Conservation (phyloP, 1,284 basidiomycete genomes). For the Ustilago shanxiensis region DNA sequence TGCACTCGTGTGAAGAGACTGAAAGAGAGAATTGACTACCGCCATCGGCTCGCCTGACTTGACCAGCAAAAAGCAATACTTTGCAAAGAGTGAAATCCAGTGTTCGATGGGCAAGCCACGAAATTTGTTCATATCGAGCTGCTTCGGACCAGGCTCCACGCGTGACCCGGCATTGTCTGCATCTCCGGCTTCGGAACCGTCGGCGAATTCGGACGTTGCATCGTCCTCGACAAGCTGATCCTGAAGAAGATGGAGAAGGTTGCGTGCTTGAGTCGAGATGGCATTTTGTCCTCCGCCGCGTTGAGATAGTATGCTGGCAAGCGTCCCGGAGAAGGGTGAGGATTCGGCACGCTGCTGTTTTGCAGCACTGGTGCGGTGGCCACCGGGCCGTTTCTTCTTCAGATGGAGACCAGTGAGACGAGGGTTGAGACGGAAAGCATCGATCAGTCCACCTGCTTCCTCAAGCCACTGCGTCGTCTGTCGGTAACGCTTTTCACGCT, state of each 20-base stretch:
- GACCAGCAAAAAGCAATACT: slow-evolving; percentile 89
- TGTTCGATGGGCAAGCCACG: slow-evolving; percentile 85
- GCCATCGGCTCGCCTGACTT: slow-evolving; percentile 75
- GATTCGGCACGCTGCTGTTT: slow-evolving; percentile 11
- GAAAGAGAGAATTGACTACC: slow-evolving; percentile 76
- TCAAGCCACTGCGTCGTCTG: slow-evolving; percentile 78
- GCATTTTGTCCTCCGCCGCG: slow-evolving; percentile 51
- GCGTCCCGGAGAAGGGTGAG: not conserved
- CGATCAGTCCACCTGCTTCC: slow-evolving; percentile 85
- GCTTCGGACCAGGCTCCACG: slow-evolving; percentile 55
- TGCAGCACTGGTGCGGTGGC: slow-evolving; percentile 8
- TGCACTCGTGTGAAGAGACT: slow-evolving; percentile 77
- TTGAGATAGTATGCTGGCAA: slow-evolving; percentile 29
- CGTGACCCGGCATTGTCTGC: slow-evolving; percentile 69
- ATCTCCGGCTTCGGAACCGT: slow-evolving; percentile 69
- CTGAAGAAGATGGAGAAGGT: slow-evolving; percentile 81
- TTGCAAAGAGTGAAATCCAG: slow-evolving; percentile 81
- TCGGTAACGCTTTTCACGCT: slow-evolving; percentile 54
- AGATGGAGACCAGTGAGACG: slow-evolving; percentile 35
- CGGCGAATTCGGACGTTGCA: slow-evolving; percentile 60
- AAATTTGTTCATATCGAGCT: slow-evolving; percentile 72
- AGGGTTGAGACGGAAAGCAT: slow-evolving; percentile 85
- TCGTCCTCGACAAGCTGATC: slow-evolving; percentile 77
- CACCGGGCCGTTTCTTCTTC: slow-evolving; percentile 26
- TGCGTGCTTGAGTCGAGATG: slow-evolving; percentile 78